Base-by-base conservation (phyloP, 805 yeast genomes). In the Metschnikowia colocasiae region DNA sequence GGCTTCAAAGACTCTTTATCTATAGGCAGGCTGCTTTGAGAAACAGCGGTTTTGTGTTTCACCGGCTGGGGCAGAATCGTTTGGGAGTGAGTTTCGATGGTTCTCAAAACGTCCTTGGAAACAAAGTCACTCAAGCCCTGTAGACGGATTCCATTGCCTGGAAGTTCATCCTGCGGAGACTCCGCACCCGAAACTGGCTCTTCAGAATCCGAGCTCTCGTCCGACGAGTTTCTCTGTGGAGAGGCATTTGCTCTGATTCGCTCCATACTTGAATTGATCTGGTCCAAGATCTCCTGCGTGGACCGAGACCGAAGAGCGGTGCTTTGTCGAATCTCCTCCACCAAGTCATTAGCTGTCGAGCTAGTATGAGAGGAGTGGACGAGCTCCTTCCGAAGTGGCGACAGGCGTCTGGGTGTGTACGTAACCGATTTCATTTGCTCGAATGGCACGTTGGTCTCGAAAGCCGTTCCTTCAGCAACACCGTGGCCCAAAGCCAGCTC, bases 261-360 rank as follows among this genome's bases (percentile, higher is more conserved):
- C 20, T 55, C 54, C 10, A 63, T 51, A 4, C 62, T 60, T 10
- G 60, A 46, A 45, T 64, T 59, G 12, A 64, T 61, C 43, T 54
- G 55, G n/a, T 62, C 66, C 29, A 61, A 43, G 10, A 62, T 60
- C 33, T 58, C 60, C 55, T 51, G 23, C 43, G 54, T 35, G 31
- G 50, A 37, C 22, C 48, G 31, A 13, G 60, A 48, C 19, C 46
- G 36, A 34, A 46, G 36, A 9, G 48, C 55, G 4, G 49, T 53
- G 20, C 50, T 49, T 5, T 47, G 48, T 1, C 54, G 58, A 20
- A 53, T 42, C 29, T 50, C 52, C 3, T 43, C 41, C 19, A 52
- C 49, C 27, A 53, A 40, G 7, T 45, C 50, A 7, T 43, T 46
- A 3, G 53, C 43, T 3, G 40, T 19, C 4, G 50, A 41, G n/a